A percentile compares a stretch with the other conserved stretches of the same genome.
Conservation (phyloP, 2,329 filamentous ascomycete species). For the Penicillium occitanis region DNA sequence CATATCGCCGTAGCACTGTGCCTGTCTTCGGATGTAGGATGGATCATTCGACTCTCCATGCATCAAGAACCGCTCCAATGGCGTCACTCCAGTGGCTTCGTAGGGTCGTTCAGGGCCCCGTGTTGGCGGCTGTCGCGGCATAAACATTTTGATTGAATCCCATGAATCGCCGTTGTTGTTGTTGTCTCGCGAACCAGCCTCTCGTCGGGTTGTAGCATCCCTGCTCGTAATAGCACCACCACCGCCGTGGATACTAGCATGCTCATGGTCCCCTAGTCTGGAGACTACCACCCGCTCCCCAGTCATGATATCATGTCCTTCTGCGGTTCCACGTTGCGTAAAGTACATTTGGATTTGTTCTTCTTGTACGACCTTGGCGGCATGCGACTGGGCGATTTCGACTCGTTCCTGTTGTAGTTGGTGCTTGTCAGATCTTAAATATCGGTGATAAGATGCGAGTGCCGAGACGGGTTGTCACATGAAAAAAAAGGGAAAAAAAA, state of each 20-base stretch:
- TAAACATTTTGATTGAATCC: slow-evolving; percentile 16
- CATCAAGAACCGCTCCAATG: slow-evolving; percentile 30
- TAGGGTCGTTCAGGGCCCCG: not conserved
- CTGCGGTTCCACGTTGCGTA: slow-evolving; percentile 15
- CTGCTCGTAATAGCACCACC: not conserved
- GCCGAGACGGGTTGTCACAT: not conserved
- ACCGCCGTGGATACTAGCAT: not conserved
- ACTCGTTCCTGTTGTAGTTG: slow-evolving; percentile 13
- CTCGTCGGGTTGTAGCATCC: not conserved
- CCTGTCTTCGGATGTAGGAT: slow-evolving; percentile 22
- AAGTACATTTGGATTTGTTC: slow-evolving; percentile 25
- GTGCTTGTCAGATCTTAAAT: slow-evolving; percentile 22
- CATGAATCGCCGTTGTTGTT: not conserved
- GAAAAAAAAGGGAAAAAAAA: not conserved
- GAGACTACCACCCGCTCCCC: not conserved
- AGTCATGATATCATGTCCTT: not conserved
- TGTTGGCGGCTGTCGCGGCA: slow-evolving; percentile 12
- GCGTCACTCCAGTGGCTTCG: slow-evolving; percentile 21
- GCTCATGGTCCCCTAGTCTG: not conserved
- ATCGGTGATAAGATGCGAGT: not conserved
- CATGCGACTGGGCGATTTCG: slow-evolving; percentile 19
- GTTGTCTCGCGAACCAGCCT: not conserved
- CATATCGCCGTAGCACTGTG: slow-evolving; percentile 24
- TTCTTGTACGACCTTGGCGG: slow-evolving; percentile 18
- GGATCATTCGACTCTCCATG: slow-evolving; percentile 27